These are phyloP conservation scores for Cyberlindnera sargentensis DNA, from an alignment of 805 yeast genomes.

Conservation along the genomic window DNA sequence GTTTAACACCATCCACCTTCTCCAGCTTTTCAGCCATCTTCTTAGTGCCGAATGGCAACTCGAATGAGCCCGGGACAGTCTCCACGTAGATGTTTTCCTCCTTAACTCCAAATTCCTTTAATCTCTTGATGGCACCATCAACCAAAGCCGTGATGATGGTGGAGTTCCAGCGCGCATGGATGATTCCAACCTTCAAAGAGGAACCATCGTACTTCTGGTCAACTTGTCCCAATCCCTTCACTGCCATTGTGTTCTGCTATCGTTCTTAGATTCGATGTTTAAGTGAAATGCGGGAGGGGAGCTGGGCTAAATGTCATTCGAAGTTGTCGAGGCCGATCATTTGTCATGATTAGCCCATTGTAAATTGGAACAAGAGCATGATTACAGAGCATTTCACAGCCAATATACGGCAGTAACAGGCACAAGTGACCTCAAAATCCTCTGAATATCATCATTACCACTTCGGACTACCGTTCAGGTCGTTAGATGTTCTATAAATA, in stretches of 20 bases:
- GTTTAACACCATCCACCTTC: slow-evolving; percentile 34
- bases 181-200: slow-evolving; percentile 66
- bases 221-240: slow-evolving; percentile 70
- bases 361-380: no score
- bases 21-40: slow-evolving; percentile 37
- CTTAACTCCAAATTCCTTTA: slow-evolving; percentile 60
- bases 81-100: slow-evolving; percentile 73
- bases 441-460: no score
- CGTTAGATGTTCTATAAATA: no score
- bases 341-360: neutral
- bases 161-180: slow-evolving; percentile 95
- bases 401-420: no score
- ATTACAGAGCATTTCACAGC: no score
- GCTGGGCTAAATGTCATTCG: no score
- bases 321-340: neutral
- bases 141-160: slow-evolving; percentile 73
- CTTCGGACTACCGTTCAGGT: no score
- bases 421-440: no score
- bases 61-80: slow-evolving; percentile 92
- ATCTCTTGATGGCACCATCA: slow-evolving; percentile 60
- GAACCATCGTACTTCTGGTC: slow-evolving; percentile 69
- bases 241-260: slow-evolving; percentile 45
- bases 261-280: no score
- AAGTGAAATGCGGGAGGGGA: no score
- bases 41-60: slow-evolving; percentile 78